These are phyloP conservation scores for Poa annua DNA, from an alignment of 176 grass and related monocot genomes.

Conservation along the genomic window DNA sequence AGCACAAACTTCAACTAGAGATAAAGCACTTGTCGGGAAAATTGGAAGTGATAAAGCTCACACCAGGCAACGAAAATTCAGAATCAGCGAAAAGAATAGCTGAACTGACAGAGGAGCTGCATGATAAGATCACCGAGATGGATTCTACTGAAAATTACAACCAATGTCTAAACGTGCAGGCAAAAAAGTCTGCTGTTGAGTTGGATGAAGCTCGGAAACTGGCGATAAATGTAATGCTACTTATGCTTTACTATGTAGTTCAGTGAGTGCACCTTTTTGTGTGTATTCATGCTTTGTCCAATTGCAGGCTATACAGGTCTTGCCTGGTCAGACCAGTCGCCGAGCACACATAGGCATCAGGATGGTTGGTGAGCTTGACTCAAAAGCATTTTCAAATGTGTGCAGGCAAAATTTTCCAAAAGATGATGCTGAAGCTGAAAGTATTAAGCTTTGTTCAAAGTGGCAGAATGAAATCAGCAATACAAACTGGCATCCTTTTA, in stretches of 20 bases:
- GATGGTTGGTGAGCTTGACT: constrained; percentile 69
- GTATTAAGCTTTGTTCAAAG: constrained; percentile 42
- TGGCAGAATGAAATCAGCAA: constrained; percentile 80
- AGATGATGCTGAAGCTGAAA: constrained; percentile 45
- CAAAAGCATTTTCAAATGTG: constrained; percentile 47
- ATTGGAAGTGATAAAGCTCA: constrained; percentile 66
- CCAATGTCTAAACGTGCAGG: constrained; percentile 55
- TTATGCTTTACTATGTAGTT: background rate
- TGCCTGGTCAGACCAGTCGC: constrained; percentile 17
- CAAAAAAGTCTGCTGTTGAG: constrained; percentile 60
- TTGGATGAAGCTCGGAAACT: constrained; percentile 64
- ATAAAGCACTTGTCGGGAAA: constrained; percentile 63
- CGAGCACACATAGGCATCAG: constrained; percentile 53
- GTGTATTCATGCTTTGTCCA: constrained; percentile 12
- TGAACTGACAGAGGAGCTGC: constrained; percentile 53
- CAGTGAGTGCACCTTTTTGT: background rate
- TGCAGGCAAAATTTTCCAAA: constrained; percentile 51
- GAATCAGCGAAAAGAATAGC: constrained; percentile 45
- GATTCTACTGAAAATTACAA: constrained; percentile 48
- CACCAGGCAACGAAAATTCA: constrained; percentile 49
- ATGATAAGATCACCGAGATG: constrained; percentile 72
- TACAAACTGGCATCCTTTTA: constrained; percentile 70
- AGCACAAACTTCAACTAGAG: constrained; percentile 72
- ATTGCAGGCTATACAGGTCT: constrained; percentile 40
- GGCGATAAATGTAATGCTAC: constrained; percentile 59